phyloP scores from a whole-genome alignment of 805 yeast genomes.

The Nakazawaea molendinolei region DNA sequence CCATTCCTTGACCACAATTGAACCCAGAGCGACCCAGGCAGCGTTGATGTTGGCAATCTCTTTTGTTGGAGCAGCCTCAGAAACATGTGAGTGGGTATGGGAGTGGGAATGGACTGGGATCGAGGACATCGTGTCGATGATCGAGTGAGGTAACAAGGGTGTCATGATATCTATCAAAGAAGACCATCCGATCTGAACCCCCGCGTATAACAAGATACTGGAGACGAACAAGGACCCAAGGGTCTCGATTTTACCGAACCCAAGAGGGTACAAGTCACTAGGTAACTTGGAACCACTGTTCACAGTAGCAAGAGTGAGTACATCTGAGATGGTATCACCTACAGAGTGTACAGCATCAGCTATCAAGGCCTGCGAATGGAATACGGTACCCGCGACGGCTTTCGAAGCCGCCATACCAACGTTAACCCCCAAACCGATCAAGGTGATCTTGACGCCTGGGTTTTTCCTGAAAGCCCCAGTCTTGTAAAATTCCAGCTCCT shows the following conservation, averaged over 20 bases:
- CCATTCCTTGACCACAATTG: constrained; percentile 84
- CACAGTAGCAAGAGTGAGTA: constrained; percentile 84
- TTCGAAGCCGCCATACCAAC: constrained; percentile 82
- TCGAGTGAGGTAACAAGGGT: constrained; percentile 55
- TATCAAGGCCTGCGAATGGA: constrained; percentile 89
- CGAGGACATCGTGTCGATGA: constrained; percentile 44
- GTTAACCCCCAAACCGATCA: constrained; percentile 83
- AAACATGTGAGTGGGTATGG: constrained; percentile 26
- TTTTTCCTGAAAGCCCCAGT: constrained; percentile 44
- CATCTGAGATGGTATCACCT: constrained; percentile 84
- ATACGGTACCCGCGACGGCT: constrained; percentile 81
- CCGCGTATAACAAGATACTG: constrained; percentile 77
- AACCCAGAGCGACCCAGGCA: constrained; percentile 91
- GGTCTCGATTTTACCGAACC: constrained; percentile 90
- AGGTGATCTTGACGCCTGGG: constrained; percentile 89
- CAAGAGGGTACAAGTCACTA: constrained; percentile 62
- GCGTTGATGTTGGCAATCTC: constrained; percentile 68
- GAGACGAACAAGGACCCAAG: constrained; percentile 88
- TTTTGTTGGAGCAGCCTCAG: constrained; percentile 19
- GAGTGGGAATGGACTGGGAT: constrained; percentile 48
- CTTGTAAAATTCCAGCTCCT: constrained; percentile 37
- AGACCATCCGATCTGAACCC: constrained; percentile 84
- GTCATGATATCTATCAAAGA: constrained; percentile 65
- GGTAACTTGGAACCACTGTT: constrained; percentile 62
- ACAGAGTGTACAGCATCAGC: constrained; percentile 96